Conservation (phyloP, 305 asterid species). For the Fraxinus paxiana region DNA sequence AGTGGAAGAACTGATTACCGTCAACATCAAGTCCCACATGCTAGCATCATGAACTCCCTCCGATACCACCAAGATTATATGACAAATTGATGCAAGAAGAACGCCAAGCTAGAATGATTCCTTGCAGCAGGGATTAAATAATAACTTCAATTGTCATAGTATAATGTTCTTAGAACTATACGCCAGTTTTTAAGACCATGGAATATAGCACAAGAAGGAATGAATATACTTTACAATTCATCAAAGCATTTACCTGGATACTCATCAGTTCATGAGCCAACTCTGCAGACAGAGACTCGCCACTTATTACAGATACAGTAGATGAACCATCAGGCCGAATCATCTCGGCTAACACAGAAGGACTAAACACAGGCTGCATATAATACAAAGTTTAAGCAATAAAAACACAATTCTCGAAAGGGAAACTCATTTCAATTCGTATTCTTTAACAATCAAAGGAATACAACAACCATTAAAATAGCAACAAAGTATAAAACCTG, state of each 20-base stretch:
- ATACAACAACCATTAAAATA: neutral
- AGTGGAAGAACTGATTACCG: constrained; percentile 44
- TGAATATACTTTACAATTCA: neutral
- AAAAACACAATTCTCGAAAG: neutral
- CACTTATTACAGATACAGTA: constrained; percentile 61
- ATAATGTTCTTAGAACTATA: neutral
- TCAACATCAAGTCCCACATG: constrained; percentile 88
- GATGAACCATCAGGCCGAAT: constrained; percentile 89
- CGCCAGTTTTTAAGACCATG: neutral
- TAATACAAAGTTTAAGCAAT: neutral
- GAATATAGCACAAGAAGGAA: neutral
- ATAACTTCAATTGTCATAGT: constrained; percentile 16
- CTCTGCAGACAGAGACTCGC: constrained; percentile 86
- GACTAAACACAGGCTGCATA: constrained; percentile 85
- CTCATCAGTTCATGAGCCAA: constrained; percentile 88
- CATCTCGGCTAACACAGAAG: constrained; percentile 88
- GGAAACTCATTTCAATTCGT: constrained; percentile 5
- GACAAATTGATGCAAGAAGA: constrained; percentile 81
- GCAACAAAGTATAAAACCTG: constrained; percentile 47
- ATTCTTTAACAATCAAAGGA: constrained; percentile 9
- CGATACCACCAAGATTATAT: constrained; percentile 73
- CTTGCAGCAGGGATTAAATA: constrained; percentile 55
- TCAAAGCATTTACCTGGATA: constrained; percentile 64
- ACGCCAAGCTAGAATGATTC: constrained; percentile 83
- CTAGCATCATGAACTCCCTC: constrained; percentile 75